Percentiles rank a stretch among this genome's conserved stretches.
Evolutionary conservation across 2,329 filamentous ascomycete species (phyloP).

Genomic region (Alternaria novae-zelandiae): DNA sequence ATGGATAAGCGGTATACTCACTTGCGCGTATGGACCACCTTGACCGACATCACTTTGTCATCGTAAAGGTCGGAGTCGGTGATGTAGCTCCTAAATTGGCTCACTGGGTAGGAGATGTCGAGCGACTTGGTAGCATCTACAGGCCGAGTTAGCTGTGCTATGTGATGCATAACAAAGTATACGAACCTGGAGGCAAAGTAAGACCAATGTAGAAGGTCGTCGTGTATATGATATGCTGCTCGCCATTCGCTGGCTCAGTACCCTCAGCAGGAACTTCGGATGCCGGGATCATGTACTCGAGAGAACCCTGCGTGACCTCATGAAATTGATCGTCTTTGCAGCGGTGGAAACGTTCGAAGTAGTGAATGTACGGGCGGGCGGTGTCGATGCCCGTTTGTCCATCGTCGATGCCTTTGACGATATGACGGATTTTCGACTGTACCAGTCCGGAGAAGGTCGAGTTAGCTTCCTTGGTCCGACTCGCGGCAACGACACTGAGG

Average conservation of each 20-base stretch:
- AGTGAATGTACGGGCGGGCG: constrained; percentile 91
- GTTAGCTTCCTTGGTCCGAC: constrained; percentile 82
- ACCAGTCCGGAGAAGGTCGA: constrained; percentile 90
- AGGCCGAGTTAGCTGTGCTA: constrained; percentile 13
- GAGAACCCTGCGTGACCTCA: constrained; percentile 66
- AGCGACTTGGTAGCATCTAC: constrained; percentile 69
- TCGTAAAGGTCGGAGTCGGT: constrained; percentile 77
- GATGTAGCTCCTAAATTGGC: constrained; percentile 85
- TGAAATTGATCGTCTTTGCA: constrained; percentile 69
- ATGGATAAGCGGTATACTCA: constrained; percentile 56
- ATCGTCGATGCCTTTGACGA: constrained; percentile 82
- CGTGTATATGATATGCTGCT: constrained; percentile 71
- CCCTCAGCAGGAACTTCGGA: constrained; percentile 55
- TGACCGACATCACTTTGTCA: constrained; percentile 75
- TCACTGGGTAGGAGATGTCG: constrained; percentile 80
- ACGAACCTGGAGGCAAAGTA: constrained; percentile 76
- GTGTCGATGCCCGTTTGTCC: constrained; percentile 76
- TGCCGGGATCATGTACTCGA: constrained; percentile 64
- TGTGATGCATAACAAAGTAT: neutral
- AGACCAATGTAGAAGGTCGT: constrained; percentile 95
- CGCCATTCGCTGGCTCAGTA: constrained; percentile 45
- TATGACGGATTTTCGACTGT: constrained; percentile 87
- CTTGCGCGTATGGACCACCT: constrained; percentile 86
- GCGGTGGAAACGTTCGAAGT: constrained; percentile 81
- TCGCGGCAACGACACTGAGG: constrained; percentile 83